phyloP scores from a whole-genome alignment of 2,329 filamentous ascomycete genomes.

The Phialophora verrucosa region DNA sequence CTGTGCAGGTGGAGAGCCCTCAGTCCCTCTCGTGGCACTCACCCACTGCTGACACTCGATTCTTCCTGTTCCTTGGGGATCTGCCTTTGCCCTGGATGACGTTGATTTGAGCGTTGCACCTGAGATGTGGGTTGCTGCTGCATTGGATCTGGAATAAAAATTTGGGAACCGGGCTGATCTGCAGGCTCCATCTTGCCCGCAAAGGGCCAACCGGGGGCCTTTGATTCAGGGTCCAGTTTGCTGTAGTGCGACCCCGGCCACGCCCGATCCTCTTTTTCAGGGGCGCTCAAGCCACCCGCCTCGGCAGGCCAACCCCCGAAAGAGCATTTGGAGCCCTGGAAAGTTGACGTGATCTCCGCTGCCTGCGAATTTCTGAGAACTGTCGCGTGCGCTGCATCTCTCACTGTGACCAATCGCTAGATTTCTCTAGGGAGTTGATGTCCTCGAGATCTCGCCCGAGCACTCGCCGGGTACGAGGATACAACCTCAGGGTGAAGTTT shows the following conservation, averaged over 20 bases:
- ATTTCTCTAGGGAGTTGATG: too few relatives aligned
- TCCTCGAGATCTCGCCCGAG: too few relatives aligned
- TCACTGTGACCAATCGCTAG: too few relatives aligned
- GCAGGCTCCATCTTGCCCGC: constrained; percentile 15
- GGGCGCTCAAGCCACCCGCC: constrained; percentile 11
- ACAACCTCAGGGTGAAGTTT: too few relatives aligned
- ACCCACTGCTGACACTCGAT: neutral
- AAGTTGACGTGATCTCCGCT: neutral
- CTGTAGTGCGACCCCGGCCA: constrained; percentile 3
- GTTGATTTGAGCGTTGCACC: constrained; percentile 15
- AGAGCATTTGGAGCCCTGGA: neutral
- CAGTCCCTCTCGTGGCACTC: constrained; percentile 3
- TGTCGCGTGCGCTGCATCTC: neutral
- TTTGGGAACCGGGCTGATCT: constrained; percentile 15
- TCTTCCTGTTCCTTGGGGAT: constrained; percentile 11
- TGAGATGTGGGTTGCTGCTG: neutral
- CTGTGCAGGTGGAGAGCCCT: neutral
- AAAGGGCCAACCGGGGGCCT: constrained; percentile 4
- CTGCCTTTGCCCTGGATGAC: constrained; percentile 12
- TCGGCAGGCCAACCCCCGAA: neutral
- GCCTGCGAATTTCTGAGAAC: constrained; percentile 20
- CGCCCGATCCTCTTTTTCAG: constrained; percentile 1
- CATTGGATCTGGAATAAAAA: constrained; percentile 8
- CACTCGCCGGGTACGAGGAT: too few relatives aligned
- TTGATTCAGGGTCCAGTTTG: constrained; percentile 10